Evolutionary conservation across 257 asterid species (phyloP), one percentile per base, ranked within the genome.

Genomic region (Cinchona pubescens): DNA sequence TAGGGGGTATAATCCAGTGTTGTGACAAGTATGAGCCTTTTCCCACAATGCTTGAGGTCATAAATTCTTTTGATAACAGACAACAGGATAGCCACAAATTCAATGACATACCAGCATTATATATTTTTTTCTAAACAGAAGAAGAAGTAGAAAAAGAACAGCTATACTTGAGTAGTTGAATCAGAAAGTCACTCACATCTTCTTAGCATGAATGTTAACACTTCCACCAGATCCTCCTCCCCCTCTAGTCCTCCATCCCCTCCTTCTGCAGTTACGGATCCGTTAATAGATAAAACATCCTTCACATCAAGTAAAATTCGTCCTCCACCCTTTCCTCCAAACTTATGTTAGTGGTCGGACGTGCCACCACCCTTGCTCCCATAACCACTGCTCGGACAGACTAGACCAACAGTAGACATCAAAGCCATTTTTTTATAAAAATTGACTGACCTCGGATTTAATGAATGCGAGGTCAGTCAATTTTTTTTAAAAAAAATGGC

Each of bases 171-270:
- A 67, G 74, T 43, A 77, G 74, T 82, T 63, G 67, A 82, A 83
- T 80, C 53, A 78, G 77, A 73, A 78, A 72, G 78, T 77, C 76
- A 87, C 98, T 94, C 88, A 94, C 98, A 94, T 85, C 88, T 94
- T 94, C 73, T 82, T 91, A 76, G 97, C 86, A 77, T 71, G 86
- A 68, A 90, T 35, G 51, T 84, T 69, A 77, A 94, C 84, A 78
- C 98, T 94, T 71, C 98, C 98, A 81, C 98, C 98, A 73, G 97
- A 92, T 81, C 98, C 98, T 63, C 98, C 98, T 74, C 98, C 98
- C 30, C 97, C 12, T 85, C 86, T 49, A 85, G 71, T 79, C 97
- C 96, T 75, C 97, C 98, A 86, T 89, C 89, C 79, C 98, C 98
- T 72, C 98, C 98, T 77, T 92, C 92, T 38, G 98, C 96, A 68